Conservation (phyloP, 2,329 filamentous ascomycete genomes). For the Amylocarpus encephaloides region DNA sequence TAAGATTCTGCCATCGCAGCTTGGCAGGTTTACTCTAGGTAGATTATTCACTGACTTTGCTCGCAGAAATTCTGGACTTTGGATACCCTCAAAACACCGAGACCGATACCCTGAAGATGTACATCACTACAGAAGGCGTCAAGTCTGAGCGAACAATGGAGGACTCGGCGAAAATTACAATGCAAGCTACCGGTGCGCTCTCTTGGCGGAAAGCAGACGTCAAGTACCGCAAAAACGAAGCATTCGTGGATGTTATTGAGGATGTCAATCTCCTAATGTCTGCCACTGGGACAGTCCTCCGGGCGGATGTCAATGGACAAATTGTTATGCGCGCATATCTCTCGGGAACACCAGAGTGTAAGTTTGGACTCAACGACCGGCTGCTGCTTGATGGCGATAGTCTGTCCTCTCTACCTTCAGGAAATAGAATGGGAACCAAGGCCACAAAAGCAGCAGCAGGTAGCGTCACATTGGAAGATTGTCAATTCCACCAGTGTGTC, state of each 20-base stretch:
- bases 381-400: conserved; percentile 79
- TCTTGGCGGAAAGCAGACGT: conserved; percentile 97
- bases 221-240: conserved; percentile 99
- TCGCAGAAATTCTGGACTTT: conserved; percentile 90
- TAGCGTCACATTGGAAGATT: conserved; percentile 93
- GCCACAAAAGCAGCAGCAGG: conserved; percentile 93
- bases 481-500: conserved; percentile 98
- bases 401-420: conserved; percentile 59
- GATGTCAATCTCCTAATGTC: conserved; percentile 99
- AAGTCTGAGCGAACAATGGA: conserved; percentile 82
- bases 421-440: conserved; percentile 74
- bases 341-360: conserved; percentile 94
- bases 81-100: conserved; percentile 99
- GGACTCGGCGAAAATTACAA: conserved; percentile 96
- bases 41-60: conserved; percentile 10
- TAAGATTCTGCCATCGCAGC: conserved; percentile 36
- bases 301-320: conserved; percentile 93
- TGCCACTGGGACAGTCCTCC: conserved; percentile 88
- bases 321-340: conserved; percentile 99
- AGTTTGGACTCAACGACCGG: conserved; percentile 95
- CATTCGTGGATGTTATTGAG: conserved; percentile 98
- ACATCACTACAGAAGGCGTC: conserved; percentile 98
- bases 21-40: not conserved
- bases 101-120: conserved; percentile 98
- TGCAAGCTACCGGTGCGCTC: conserved; percentile 95